Evolutionary conservation across 805 yeast genomes (phyloP).

Genomic region (Candida lessepsii): DNA sequence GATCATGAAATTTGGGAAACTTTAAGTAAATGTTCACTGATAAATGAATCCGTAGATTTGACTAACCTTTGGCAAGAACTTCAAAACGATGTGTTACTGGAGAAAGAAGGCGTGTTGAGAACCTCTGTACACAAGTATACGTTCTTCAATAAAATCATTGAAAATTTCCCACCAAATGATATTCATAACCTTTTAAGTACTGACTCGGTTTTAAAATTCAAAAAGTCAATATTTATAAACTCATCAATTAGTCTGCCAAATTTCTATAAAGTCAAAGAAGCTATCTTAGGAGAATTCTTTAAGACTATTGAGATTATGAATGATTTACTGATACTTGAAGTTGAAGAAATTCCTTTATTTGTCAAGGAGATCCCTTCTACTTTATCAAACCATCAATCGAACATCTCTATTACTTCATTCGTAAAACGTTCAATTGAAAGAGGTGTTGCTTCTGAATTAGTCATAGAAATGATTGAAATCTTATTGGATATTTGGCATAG

Average conservation of each 20-base stretch:
- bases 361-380: conserved; percentile 11
- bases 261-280: conserved; percentile 46
- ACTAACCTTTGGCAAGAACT: conserved; percentile 10
- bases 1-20: conserved; percentile 9
- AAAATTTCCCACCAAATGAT: conserved; percentile 1
- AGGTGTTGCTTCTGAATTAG: conserved; percentile 10
- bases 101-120: conserved; percentile 21
- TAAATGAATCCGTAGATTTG: conserved; percentile 3
- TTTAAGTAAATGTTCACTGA: conserved; percentile 2
- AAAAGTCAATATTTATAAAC: conserved; percentile 17
- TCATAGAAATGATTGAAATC: conserved; percentile 26
- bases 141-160: conserved; percentile 26
- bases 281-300: conserved; percentile 27
- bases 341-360: conserved; percentile 3
- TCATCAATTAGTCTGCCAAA: conserved; percentile 13
- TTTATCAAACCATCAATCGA: conserved; percentile 22
- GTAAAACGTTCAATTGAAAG: conserved; percentile 15
- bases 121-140: conserved; percentile 22
- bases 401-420: conserved; percentile 25
- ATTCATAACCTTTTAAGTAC: conserved; percentile 7
- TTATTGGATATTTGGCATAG: conserved; percentile 55
- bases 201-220: conserved; percentile 20
- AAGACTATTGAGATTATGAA: conserved; percentile 10
- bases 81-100: conserved; percentile 11
- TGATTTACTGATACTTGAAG: neutral